Evolutionary conservation across 345 rosid genomes (phyloP).

Genomic region (Rhizophora mangle): DNA sequence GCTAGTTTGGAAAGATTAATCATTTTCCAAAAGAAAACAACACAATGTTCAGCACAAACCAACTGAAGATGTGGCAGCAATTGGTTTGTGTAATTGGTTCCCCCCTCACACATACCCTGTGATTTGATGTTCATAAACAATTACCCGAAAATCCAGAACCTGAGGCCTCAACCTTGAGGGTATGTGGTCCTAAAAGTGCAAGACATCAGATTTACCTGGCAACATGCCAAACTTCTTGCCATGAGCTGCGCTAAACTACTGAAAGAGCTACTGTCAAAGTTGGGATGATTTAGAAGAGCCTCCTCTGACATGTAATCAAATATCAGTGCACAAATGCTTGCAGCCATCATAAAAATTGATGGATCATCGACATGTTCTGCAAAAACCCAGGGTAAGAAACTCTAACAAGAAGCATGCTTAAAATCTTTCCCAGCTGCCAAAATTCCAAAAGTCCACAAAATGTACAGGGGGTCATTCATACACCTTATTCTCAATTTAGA

Average conservation of each 20-base stretch:
- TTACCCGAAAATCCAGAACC: too few species aligned
- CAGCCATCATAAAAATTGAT: constrained; percentile 63
- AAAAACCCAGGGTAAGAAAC: constrained; percentile 4
- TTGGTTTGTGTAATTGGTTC: neutral
- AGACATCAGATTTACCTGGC: constrained; percentile 38
- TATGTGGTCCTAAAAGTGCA: neutral
- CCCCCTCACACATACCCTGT: neutral
- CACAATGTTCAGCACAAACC: too few species aligned
- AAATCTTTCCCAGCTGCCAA: too few species aligned
- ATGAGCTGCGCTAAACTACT: constrained; percentile 44
- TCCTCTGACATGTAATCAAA: constrained; percentile 71
- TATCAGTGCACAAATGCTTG: constrained; percentile 67
- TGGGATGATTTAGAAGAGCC: constrained; percentile 52
- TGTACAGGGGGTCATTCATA: neutral
- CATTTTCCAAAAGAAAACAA: too few species aligned
- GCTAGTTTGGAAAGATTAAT: too few species aligned
- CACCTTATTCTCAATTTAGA: constrained; percentile 10
- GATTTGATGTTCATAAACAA: neutral
- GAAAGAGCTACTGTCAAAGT: constrained; percentile 37
- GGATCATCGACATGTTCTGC: constrained; percentile 50
- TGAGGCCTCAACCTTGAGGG: neutral
- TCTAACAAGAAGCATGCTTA: neutral
- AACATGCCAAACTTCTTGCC: constrained; percentile 52
- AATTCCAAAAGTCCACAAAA: neutral
- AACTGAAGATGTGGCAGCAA: neutral